Evolutionary conservation across 23 red algal species (phyloP), one percentile per base, ranked within the genome.

Genomic region (Gracilaria domingensis): DNA sequence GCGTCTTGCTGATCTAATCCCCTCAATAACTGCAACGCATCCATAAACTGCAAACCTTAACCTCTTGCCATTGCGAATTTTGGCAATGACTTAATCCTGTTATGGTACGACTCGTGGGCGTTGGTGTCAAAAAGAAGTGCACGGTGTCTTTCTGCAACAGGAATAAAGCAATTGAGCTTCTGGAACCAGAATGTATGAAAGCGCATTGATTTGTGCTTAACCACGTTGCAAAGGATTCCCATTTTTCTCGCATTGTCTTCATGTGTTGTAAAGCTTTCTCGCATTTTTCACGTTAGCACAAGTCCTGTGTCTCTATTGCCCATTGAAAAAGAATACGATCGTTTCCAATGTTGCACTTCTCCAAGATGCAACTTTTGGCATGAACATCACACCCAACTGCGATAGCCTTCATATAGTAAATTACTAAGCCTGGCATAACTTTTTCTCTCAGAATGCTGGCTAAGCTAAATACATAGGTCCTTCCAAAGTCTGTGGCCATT

Each of bases 401-500:
- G 12, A 49, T 26, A 16, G 39, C 40, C 0, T 21, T 49, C 24
- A 49, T 30, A 6, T 44, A 77, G 0, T 39, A 32, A 40, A 26
- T 25, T 77, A 26, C 39, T 16, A 12, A 28, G 72, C 1, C 72
- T 49, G 29, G 23, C 26, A 32, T 29, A 25, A 49, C 42, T 24
- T 77, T 21, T 17, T 77, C 20, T 5, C 72, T 77, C 23, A 77
- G 33, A 77, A 40, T 26, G 9, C 0, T 77, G 34, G 39, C 34
- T 40, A 39, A 49, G 40, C n/a, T 49, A 77, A 30, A 26, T 49
- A 21, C 40, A 29, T 49, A 49, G 20, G 72, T 77, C 34, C 0
- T 77, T 44, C 45, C 30, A 77, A 77, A 77, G 49, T 77, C 72
- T 77, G 8, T 77, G n/a, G 72, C 45, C 33, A 37, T 49, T 39